Evolutionary conservation across 768 basidiomycete species (phyloP), one percentile per base, ranked within the genome.

Genomic region (Boletus rubescentipes): DNA sequence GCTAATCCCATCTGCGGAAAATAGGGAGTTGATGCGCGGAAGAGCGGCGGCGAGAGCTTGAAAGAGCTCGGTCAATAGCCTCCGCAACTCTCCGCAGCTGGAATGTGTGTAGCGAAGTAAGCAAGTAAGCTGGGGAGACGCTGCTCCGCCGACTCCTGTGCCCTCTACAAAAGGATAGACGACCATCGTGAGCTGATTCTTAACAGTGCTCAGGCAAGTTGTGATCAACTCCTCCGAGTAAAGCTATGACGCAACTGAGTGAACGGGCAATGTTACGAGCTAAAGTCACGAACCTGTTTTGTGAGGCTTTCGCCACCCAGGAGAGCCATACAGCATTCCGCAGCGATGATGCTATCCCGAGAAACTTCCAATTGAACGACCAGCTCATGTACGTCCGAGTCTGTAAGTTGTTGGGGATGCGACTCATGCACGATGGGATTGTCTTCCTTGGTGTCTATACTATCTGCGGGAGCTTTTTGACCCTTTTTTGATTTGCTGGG

Each of bases 141-240:
- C 69, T 29, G 73, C 71, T 20, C 74, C 61, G 10, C 69, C 66
- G 9, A 63, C 60, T 32, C 79, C 79, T 9, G 79, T 75, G 0
- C 85, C 86, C 63, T 95, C 93, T 5, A 95, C 83, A 58, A 94
- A 91, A 0, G 91, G 93, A 64, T 91, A 95, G 12, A 98, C 77
- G 42, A 91, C 77, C 64, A 83, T 83, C 1, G 83, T 83, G 30
- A 97, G 81, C 53, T 87, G 86, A 57, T 87, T 89, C 67, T 95
- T 94, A 57, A 93, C 79, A 0, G 86, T 77, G 39, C 73, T 76
- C 16, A 98, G 76, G 71, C 93, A 92, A 0, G 81, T 75, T 0
- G 85, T 85, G 57, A 99, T 91, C 11, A 94, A 77, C 66, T 99
- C 97, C 68, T 98, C 93, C 0, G 96, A 97, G 69, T 96, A 96